These are phyloP conservation scores for Coemansia sp. DNA, from an alignment of 192 early-diverging fungal species.

Conservation along the genomic window DNA sequence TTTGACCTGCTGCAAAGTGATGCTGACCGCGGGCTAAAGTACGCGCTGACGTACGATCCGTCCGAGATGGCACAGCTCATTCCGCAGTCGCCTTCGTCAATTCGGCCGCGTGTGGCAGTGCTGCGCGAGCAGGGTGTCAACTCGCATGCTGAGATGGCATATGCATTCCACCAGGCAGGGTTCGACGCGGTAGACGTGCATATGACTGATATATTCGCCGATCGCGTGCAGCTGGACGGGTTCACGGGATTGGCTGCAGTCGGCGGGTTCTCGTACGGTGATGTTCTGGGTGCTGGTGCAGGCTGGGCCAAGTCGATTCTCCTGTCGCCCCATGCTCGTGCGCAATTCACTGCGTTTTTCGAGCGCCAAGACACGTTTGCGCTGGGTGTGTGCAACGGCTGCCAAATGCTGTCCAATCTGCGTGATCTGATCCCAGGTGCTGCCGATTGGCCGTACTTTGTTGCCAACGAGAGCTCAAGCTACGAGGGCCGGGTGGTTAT, in stretches of 20 bases:
- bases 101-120: slow-evolving; percentile 85
- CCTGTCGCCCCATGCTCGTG: slow-evolving; percentile 65
- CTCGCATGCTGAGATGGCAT: slow-evolving; percentile 92
- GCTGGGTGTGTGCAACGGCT: slow-evolving; percentile 98
- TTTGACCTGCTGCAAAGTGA: slow-evolving; percentile 68
- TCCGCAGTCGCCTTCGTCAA: slow-evolving; percentile 8
- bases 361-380: slow-evolving; percentile 86
- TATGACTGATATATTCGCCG: slow-evolving; percentile 90
- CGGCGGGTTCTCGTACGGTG: slow-evolving; percentile 99
- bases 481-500: slow-evolving; percentile 91
- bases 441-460: slow-evolving; percentile 87
- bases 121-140: slow-evolving; percentile 99
- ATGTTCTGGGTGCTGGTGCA: slow-evolving; percentile 96
- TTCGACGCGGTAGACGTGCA: slow-evolving; percentile 96
- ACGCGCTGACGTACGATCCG: slow-evolving; percentile 77
- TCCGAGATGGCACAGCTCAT: slow-evolving; percentile 24
- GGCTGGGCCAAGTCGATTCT: slow-evolving; percentile 96
- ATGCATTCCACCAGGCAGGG: slow-evolving; percentile 89
- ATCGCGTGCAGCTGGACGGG: slow-evolving; percentile 59
- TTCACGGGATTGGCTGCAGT: slow-evolving; percentile 91
- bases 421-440: slow-evolving; percentile 81
- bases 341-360: slow-evolving; percentile 82
- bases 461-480: slow-evolving; percentile 89
- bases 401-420: slow-evolving; percentile 93
- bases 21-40: slow-evolving; percentile 76